phyloP scores from a whole-genome alignment of 2,329 filamentous ascomycete genomes.

The Xylariaceae sp. region DNA sequence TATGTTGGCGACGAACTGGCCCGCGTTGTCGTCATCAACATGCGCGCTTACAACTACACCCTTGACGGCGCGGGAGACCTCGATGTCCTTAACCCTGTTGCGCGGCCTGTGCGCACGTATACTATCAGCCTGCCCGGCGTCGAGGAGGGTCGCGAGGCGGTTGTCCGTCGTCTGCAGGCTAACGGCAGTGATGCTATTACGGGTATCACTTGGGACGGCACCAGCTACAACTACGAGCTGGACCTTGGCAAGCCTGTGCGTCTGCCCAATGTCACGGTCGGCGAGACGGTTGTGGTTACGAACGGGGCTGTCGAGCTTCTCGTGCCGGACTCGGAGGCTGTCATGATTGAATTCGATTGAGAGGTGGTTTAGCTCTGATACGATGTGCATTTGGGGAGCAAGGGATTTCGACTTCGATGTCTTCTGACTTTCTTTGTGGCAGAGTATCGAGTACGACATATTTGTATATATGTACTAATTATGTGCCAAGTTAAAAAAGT shows the following conservation, averaged over 20 bases:
- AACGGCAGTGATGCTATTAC: slow-evolving; percentile 62
- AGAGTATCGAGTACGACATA: slow-evolving; percentile 11
- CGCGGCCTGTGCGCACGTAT: slow-evolving; percentile 39
- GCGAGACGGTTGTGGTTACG: slow-evolving; percentile 39
- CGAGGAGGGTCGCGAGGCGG: slow-evolving; percentile 18
- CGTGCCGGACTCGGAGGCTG: slow-evolving; percentile 43
- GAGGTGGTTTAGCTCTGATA: too few relatives aligned
- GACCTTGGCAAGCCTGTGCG: slow-evolving; percentile 49
- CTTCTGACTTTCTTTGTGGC: slow-evolving; percentile 1
- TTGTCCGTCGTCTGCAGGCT: slow-evolving; percentile 49
- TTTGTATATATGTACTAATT: not conserved
- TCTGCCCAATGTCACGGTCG: slow-evolving; percentile 52
- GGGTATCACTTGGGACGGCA: slow-evolving; percentile 58
- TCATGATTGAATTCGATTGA: slow-evolving; percentile 34
- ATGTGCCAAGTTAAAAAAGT: not conserved
- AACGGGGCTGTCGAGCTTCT: slow-evolving; percentile 37
- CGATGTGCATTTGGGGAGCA: not conserved
- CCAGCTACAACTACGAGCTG: slow-evolving; percentile 59
- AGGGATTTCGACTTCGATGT: not conserved
- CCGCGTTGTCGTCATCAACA: slow-evolving; percentile 53
- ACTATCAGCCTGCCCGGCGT: slow-evolving; percentile 37
- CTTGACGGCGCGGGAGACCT: slow-evolving; percentile 36
- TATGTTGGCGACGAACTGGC: slow-evolving; percentile 44
- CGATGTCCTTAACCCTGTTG: slow-evolving; percentile 26
- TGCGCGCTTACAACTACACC: slow-evolving; percentile 57